Evolutionary conservation across 2,329 filamentous ascomycete genomes (phyloP).

Genomic region (Neonectria coccinea): DNA sequence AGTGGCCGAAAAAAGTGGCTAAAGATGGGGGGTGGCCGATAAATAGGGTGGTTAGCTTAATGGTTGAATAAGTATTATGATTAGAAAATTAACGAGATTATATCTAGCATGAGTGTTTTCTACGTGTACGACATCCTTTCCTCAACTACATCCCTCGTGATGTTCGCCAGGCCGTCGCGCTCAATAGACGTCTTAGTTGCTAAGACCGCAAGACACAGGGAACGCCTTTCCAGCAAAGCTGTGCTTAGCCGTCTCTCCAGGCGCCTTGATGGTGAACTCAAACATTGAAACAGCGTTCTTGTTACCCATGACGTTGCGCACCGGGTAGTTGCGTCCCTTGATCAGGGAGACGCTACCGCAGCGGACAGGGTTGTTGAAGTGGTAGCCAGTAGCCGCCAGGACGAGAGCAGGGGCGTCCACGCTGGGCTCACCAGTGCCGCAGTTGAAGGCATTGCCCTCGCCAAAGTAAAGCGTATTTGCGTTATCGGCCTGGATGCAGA

Average conservation of each 20-base stretch:
- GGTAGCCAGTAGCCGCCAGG: constrained; percentile 28
- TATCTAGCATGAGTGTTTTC: not conserved
- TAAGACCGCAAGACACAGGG: constrained; percentile 6
- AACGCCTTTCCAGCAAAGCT: constrained; percentile 6
- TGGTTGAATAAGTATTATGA: not conserved
- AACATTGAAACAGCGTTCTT: constrained; percentile 21
- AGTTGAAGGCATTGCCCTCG: constrained; percentile 37
- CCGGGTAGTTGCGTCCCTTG: constrained; percentile 33
- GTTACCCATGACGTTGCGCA: constrained; percentile 40
- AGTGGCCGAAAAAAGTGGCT: too few relatives aligned
- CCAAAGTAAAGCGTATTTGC: constrained; percentile 41
- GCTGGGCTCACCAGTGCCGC: constrained; percentile 19
- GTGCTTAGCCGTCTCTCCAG: constrained; percentile 6
- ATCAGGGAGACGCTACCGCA: constrained; percentile 33
- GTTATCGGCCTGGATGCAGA: constrained; percentile 41
- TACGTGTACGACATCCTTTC: not conserved
- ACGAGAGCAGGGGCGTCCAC: constrained; percentile 25
- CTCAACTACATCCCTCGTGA: not conserved
- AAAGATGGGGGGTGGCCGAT: too few relatives aligned
- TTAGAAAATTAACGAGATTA: not conserved
- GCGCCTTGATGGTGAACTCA: constrained; percentile 17
- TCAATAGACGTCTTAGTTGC: not conserved
- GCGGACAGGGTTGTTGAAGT: constrained; percentile 32
- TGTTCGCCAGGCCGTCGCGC: not conserved
- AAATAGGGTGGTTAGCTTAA: too few relatives aligned